phyloP scores from a whole-genome alignment of 176 grass and related monocot genomes.

The Carex littledalei region DNA sequence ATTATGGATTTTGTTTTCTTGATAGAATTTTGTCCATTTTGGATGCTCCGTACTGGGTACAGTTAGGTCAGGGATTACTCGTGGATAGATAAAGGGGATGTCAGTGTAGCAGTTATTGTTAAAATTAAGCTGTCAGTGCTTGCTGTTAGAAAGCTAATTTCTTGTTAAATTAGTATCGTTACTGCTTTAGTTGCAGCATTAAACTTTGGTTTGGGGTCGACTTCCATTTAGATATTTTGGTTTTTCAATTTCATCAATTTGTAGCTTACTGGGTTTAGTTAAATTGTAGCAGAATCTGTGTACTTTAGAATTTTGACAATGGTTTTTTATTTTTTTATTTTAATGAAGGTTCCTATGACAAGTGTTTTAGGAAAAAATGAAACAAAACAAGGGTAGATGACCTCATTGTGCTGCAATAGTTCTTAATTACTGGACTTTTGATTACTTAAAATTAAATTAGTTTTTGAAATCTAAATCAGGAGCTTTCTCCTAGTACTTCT shows the following conservation, averaged over 20 bases:
- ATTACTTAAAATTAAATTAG: background rate
- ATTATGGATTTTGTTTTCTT: background rate
- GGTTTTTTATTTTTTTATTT: background rate
- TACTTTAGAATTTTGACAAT: background rate
- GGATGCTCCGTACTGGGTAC: background rate
- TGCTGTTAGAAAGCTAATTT: background rate
- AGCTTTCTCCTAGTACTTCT: background rate
- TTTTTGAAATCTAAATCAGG: background rate
- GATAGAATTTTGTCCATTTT: background rate
- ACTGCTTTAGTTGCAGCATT: background rate
- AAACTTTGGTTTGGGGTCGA: background rate
- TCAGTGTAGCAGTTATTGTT: background rate
- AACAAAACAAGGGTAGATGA: background rate
- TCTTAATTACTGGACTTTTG: background rate
- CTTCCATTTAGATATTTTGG: background rate
- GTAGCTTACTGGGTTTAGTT: background rate
- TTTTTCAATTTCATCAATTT: background rate
- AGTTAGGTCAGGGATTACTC: background rate
- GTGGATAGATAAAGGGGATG: background rate
- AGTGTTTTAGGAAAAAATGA: background rate
- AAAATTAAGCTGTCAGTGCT: background rate
- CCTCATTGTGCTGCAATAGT: background rate
- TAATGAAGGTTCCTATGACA: background rate
- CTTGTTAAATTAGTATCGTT: background rate
- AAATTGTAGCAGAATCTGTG: background rate